These are phyloP conservation scores for Metarhizium brunneum DNA, from an alignment of 2,329 filamentous ascomycete genomes.

Conservation along the genomic window DNA sequence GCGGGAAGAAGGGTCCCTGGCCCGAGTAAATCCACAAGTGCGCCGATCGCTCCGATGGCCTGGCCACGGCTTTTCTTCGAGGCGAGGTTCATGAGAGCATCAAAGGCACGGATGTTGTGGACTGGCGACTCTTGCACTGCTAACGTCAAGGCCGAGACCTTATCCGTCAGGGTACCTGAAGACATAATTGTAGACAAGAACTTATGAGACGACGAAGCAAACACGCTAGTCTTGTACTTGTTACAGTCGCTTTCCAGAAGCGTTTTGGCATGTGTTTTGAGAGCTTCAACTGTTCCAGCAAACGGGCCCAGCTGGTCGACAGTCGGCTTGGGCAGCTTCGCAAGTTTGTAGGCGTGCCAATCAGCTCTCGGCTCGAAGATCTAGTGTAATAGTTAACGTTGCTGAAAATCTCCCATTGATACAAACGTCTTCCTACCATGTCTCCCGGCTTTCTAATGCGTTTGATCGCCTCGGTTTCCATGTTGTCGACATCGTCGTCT, in stretches of 20 bases:
- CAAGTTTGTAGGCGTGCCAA: slow-evolving; percentile 41
- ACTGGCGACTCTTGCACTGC: slow-evolving; percentile 93
- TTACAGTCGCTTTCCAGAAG: slow-evolving; percentile 72
- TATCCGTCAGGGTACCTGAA: slow-evolving; percentile 92
- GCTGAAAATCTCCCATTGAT: slow-evolving; percentile 6
- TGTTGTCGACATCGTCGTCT: slow-evolving; percentile 20
- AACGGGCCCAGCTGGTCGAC: slow-evolving; percentile 37
- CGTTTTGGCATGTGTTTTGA: slow-evolving; percentile 62
- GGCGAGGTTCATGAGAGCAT: slow-evolving; percentile 73
- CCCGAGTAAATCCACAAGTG: slow-evolving; percentile 87
- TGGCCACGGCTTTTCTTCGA: slow-evolving; percentile 89
- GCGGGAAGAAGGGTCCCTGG: slow-evolving; percentile 77
- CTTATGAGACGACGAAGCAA: slow-evolving; percentile 80
- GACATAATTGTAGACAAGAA: slow-evolving; percentile 97
- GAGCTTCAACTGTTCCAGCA: slow-evolving; percentile 32
- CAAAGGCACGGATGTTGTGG: slow-evolving; percentile 83
- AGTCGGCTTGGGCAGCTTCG: slow-evolving; percentile 31
- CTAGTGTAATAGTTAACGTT: slow-evolving; percentile 30
- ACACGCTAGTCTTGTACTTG: slow-evolving; percentile 63
- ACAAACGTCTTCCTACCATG: slow-evolving; percentile 21
- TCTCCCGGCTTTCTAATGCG: slow-evolving; percentile 19
- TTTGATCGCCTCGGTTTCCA: slow-evolving; percentile 15
- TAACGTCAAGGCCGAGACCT: slow-evolving; percentile 88
- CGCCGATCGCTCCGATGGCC: slow-evolving; percentile 84
- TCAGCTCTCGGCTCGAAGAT: slow-evolving; percentile 48